A percentile compares a stretch with the other conserved stretches of the same genome.
phyloP scores from a whole-genome alignment of 495 filamentous ascomycete genomes.

The Podospora bellae-mahoneyi region DNA sequence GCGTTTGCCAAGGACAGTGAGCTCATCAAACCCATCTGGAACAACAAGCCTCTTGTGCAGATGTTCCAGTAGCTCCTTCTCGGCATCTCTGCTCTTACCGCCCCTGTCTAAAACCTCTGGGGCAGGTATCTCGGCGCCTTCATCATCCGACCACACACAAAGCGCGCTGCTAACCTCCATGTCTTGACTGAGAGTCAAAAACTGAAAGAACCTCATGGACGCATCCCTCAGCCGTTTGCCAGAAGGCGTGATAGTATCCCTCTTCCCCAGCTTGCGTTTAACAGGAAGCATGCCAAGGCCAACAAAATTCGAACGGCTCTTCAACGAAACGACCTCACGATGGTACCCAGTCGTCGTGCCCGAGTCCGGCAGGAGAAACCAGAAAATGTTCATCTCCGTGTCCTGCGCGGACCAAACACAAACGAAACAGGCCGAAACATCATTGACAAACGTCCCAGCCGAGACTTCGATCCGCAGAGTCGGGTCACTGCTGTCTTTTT shows the following conservation, averaged over 20 bases:
- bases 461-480: conserved; percentile 38
- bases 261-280: conserved; percentile 8
- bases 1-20: conserved; percentile 9
- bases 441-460: conserved; percentile 20
- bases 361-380: conserved; percentile 28
- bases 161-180: conserved; percentile 28
- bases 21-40: conserved; percentile 31
- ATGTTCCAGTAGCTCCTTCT: conserved; percentile 7
- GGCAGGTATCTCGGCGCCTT: conserved; percentile 6
- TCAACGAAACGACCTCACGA: conserved; percentile 22
- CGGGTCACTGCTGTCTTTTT: conserved; percentile 36
- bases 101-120: conserved; percentile 11
- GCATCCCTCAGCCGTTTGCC: conserved; percentile 13
- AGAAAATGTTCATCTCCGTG: conserved; percentile 26
- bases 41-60: conserved; percentile 27
- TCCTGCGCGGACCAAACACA: conserved; percentile 27
- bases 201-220: conserved; percentile 30
- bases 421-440: conserved; percentile 26
- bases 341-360: conserved; percentile 23
- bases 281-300: conserved; percentile 27
- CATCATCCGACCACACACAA: conserved; percentile 29
- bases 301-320: conserved; percentile 16
- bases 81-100: conserved; percentile 1
- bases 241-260: not conserved
- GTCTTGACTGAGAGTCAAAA: conserved; percentile 30